Base-by-base conservation (phyloP, 129 eudicot genomes). In the Pulicaria dysenterica region DNA sequence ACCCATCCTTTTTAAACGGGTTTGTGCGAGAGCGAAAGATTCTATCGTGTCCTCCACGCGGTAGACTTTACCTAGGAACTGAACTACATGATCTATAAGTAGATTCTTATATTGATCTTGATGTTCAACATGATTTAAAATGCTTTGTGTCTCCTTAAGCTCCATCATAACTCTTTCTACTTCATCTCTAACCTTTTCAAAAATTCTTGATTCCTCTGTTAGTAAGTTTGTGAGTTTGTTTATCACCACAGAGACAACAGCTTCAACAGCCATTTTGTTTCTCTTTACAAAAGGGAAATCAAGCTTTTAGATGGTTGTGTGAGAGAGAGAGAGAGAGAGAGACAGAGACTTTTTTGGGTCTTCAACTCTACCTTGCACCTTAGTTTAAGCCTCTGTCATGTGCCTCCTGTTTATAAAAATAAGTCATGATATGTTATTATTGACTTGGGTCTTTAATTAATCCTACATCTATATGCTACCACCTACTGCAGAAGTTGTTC, bases 231-330 rank as follows among this genome's bases (percentile, higher is more conserved):
- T 62, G 11, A 74, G 72, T 16, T 74, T 50, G 34, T 55, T 55
- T 63, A 63, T 62, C 63, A 51, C 79, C 15, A 74, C 72, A 24
- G 64, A 74, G 14, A 74, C 79, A 40, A 74, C 79, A 63, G 72
- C 79, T 34, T 74, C 72, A 63, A 74, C 72, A 48, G 79, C 72
- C 72, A 63, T 74, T 58, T 42, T 8, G 31, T 67, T 4, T 49
- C 13, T 19, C 70, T 65, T 47, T 10, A 14, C 42, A 10, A 38
- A 37, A 60, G 5, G 14, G 5, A 13, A 59, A 59, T 4, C 12
- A 11, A 37, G 9, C 2, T 36, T 60, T 59, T 36, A 37, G 65
- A 37, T 37, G 44, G 8, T 19, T 59, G 31, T 24, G 31, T 24
- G 1, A 24, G 31, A 24, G 1, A 24, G 31, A 24, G 1, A 24